phyloP scores from a whole-genome alignment of 139 green algal species.

The Klebsormidium nitens region DNA sequence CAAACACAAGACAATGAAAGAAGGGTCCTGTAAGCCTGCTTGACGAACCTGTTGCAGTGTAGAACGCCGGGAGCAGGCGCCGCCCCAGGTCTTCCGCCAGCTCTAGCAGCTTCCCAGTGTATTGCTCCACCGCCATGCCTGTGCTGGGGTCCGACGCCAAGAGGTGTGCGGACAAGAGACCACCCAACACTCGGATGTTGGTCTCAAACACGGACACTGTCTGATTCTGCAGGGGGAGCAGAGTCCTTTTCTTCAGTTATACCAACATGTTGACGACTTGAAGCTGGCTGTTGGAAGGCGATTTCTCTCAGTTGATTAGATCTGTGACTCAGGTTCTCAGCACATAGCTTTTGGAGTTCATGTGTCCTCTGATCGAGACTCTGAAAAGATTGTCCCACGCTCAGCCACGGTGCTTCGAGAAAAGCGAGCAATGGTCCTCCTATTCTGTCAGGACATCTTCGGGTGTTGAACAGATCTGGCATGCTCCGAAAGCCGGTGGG shows the following conservation, averaged over 20 bases:
- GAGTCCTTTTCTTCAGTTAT: too few relatives aligned
- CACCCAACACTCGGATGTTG: constrained; percentile 56
- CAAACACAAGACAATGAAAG: not conserved
- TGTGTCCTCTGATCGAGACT: too few relatives aligned
- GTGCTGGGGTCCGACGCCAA: constrained; percentile 3
- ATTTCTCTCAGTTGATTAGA: not conserved
- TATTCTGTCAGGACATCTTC: too few relatives aligned
- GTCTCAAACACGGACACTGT: constrained; percentile 50
- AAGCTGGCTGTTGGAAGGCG: not conserved
- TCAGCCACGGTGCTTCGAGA: too few relatives aligned
- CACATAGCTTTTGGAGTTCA: not conserved
- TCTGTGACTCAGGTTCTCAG: not conserved
- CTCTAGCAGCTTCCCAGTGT: constrained; percentile 40
- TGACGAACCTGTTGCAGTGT: constrained; percentile 34
- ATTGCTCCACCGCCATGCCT: constrained; percentile 20
- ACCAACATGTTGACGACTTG: not conserved
- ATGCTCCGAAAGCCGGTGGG: too few relatives aligned
- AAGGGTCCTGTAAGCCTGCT: not conserved
- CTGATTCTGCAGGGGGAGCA: constrained; percentile 35
- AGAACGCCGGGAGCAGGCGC: constrained; percentile 44
- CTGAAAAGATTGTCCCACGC: too few relatives aligned
- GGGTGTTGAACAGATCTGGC: too few relatives aligned
- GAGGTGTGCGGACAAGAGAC: constrained; percentile 43
- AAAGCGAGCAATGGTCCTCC: too few relatives aligned
- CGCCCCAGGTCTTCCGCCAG: constrained; percentile 43